Conservation (phyloP, 2,329 filamentous ascomycete species). For the Aspergillus unguis region DNA sequence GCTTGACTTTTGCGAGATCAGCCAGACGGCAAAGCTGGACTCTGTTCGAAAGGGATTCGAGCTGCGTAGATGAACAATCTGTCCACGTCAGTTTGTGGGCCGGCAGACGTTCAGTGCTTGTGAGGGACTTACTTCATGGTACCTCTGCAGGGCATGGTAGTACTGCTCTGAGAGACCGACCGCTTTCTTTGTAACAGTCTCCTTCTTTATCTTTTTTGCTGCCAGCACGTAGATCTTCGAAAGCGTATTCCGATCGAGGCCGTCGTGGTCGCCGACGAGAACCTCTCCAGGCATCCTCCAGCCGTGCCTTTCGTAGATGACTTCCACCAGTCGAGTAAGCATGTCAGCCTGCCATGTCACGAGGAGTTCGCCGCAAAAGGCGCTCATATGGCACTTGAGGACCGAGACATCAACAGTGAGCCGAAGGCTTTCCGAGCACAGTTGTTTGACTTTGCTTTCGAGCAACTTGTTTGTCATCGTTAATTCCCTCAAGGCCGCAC, state of each 20-base stretch:
- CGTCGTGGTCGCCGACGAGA: conserved; percentile 16
- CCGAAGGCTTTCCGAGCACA: conserved; percentile 18
- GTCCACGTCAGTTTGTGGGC: conserved; percentile 7
- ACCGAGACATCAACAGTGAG: conserved; percentile 27
- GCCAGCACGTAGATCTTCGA: conserved; percentile 26
- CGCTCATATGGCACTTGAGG: conserved; percentile 26
- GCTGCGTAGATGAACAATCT: conserved; percentile 33
- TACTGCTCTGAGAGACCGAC: conserved; percentile 27
- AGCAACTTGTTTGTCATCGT: conserved; percentile 27
- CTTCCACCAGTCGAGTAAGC: conserved; percentile 36
- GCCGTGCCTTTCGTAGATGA: conserved; percentile 24
- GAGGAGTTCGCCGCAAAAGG: conserved; percentile 26
- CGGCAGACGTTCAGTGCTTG: background rate
- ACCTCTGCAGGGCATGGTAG: conserved; percentile 27
- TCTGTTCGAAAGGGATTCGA: conserved; percentile 28
- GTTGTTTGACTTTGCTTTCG: conserved; percentile 21
- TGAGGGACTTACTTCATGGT: conserved; percentile 25
- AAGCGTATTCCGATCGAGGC: conserved; percentile 19
- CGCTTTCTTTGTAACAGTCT: conserved; percentile 19
- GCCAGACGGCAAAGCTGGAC: conserved; percentile 30
- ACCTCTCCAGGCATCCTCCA: conserved; percentile 23
- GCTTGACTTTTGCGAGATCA: conserved; percentile 24
- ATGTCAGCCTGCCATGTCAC: conserved; percentile 35
- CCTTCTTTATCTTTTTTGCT: conserved; percentile 22
- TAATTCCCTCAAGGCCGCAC: conserved; percentile 20